Conservation (phyloP, 495 filamentous ascomycete genomes). For the Lindgomyces ingoldianus region DNA sequence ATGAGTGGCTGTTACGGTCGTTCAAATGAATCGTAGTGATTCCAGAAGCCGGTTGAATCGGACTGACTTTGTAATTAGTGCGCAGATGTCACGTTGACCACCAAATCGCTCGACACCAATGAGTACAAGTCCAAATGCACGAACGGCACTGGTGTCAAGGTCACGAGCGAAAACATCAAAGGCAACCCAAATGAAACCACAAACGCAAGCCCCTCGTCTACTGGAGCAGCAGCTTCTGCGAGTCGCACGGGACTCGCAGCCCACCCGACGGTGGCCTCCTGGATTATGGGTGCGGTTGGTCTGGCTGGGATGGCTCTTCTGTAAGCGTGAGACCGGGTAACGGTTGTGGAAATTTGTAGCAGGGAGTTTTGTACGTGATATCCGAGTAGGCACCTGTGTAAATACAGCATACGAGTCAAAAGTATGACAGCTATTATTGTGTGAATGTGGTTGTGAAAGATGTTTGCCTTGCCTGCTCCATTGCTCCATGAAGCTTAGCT, state of each 20-base stretch:
- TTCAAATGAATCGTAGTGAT: too few species aligned
- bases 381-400: not conserved
- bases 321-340: constrained; percentile 12
- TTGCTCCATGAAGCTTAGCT: not conserved
- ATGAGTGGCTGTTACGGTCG: too few species aligned
- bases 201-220: constrained; percentile 20
- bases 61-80: constrained; percentile 48
- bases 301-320: constrained; percentile 23
- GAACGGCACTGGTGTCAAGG: constrained; percentile 56
- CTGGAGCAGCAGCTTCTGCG: constrained; percentile 4
- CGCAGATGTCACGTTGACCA: constrained; percentile 62
- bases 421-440: too few species aligned
- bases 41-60: too few species aligned
- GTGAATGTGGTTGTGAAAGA: too few species aligned
- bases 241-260: constrained; percentile 19
- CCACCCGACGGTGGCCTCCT: constrained; percentile 19
- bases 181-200: constrained; percentile 31
- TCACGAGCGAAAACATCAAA: constrained; percentile 31
- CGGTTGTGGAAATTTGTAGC: not conserved
- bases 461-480: too few species aligned
- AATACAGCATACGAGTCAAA: too few species aligned
- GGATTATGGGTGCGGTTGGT: constrained; percentile 32
- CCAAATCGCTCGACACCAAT: constrained; percentile 40
- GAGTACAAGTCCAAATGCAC: constrained; percentile 52
- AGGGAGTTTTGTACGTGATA: not conserved